Evolutionary conservation across 345 rosid species (phyloP).

Genomic region (Psidium guajava): DNA sequence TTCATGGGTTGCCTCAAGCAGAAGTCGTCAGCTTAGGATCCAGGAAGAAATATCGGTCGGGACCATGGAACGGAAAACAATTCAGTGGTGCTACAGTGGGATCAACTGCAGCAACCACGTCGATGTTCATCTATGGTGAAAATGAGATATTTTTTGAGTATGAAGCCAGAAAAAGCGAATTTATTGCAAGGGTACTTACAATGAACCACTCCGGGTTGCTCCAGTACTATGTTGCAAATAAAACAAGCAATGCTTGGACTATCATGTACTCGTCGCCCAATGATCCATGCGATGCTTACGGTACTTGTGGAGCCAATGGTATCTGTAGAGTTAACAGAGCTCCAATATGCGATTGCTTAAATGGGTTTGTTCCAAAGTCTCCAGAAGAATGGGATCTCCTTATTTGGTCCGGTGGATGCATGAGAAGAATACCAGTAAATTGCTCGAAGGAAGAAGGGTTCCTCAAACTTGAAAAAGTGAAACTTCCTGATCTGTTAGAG

Average conservation of each 20-base stretch:
- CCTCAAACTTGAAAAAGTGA: neutral
- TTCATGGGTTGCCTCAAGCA: neutral
- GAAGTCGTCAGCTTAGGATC: slow-evolving; percentile 7
- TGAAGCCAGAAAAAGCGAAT: neutral
- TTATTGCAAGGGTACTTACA: neutral
- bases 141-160: slow-evolving; percentile 7
- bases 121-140: slow-evolving; percentile 1
- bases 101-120: neutral
- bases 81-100: slow-evolving; percentile 15
- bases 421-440: neutral
- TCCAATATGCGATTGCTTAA: slow-evolving; percentile 10
- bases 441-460: slow-evolving; percentile 7
- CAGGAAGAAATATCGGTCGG: neutral
- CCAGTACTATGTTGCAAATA: neutral
- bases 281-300: neutral
- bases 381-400: slow-evolving; percentile 11
- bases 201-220: neutral
- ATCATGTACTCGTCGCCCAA: neutral
- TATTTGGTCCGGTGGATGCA: slow-evolving; percentile 12
- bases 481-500: slow-evolving; percentile 11
- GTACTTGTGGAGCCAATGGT: neutral
- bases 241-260: neutral
- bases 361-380: slow-evolving; percentile 23
- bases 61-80: slow-evolving; percentile 25
- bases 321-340: neutral